Conservation (phyloP, 495 filamentous ascomycete genomes). For the Pyronema domesticum region DNA sequence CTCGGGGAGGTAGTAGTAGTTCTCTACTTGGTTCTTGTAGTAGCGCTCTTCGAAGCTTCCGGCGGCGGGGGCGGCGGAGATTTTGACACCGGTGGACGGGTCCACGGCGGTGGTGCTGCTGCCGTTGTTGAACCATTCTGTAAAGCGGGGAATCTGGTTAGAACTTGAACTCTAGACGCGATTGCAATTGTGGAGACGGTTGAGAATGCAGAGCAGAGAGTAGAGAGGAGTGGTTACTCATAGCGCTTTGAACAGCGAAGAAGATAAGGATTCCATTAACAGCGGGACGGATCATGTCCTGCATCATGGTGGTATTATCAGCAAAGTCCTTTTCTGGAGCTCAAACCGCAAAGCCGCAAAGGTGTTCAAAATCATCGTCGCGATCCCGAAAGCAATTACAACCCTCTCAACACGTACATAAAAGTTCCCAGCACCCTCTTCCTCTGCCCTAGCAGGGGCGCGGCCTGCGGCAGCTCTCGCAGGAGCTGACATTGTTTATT, state of each 20-base stretch:
- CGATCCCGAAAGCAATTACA: no score
- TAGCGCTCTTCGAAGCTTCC: conserved; percentile 29
- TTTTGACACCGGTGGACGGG: conserved; percentile 30
- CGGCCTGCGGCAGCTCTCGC: no score
- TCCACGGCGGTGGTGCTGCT: conserved; percentile 32
- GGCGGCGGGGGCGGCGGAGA: conserved; percentile 26
- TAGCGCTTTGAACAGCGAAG: conserved; percentile 44
- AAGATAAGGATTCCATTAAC: conserved; percentile 55
- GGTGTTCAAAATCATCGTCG: no score
- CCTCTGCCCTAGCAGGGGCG: no score
- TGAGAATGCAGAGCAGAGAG: not conserved
- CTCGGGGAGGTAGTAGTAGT: conserved; percentile 58
- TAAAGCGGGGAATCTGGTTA: not conserved
- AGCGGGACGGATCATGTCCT: conserved; percentile 30
- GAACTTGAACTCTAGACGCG: no score
- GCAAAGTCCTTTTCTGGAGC: no score
- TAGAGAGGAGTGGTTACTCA: conserved; percentile 35
- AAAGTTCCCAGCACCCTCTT: no score
- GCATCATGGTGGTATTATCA: not conserved
- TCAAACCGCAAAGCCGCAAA: no score
- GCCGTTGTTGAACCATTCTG: conserved; percentile 18
- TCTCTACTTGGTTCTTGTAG: conserved; percentile 38
- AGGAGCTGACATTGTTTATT: no score
- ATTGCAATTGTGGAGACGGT: not conserved
- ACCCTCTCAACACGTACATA: no score